Conservation (phyloP, 495 filamentous ascomycete species). For the Neurospora sp. region DNA sequence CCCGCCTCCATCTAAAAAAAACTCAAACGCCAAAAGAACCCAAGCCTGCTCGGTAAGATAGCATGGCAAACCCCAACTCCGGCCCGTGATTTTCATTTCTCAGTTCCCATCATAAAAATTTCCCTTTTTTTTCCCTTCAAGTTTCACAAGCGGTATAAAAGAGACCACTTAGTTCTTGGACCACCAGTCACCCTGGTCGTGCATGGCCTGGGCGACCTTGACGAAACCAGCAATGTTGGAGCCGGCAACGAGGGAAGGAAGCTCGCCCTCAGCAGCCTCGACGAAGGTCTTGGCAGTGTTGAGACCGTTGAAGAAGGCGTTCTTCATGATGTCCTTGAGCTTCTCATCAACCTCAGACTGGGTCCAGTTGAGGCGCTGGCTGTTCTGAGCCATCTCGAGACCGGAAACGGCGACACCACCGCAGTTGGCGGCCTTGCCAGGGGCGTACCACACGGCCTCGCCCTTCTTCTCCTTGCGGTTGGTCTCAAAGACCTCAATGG, state of each 20-base stretch:
- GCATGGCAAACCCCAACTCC: not conserved
- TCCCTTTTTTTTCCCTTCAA: not conserved
- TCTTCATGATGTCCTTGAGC: conserved; percentile 90
- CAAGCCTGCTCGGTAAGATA: not conserved
- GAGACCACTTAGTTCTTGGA: conserved; percentile 12
- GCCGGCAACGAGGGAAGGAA: conserved; percentile 84
- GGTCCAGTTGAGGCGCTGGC: conserved; percentile 72
- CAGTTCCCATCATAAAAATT: not conserved
- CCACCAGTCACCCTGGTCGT: conserved; percentile 98
- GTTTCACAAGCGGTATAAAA: not conserved
- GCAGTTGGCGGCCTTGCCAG: conserved; percentile 93
- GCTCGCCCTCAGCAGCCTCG: conserved; percentile 62
- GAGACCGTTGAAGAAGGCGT: conserved; percentile 85
- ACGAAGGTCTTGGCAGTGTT: conserved; percentile 84
- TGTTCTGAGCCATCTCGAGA: conserved; percentile 99
- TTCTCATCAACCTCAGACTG: conserved; percentile 82
- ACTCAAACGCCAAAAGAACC: not conserved
- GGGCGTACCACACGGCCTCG: conserved; percentile 85
- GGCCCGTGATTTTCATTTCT: not conserved
- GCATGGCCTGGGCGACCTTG: conserved; percentile 92
- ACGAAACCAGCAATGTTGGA: conserved; percentile 95
- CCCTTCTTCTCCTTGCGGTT: conserved; percentile 57
- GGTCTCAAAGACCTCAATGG: conserved; percentile 89
- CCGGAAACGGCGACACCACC: conserved; percentile 96
- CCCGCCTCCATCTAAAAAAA: not conserved